Percentiles rank a stretch among this genome's conserved stretches.
Conservation (phyloP, 495 filamentous ascomycete genomes). For the Penicillium flavigenum region DNA sequence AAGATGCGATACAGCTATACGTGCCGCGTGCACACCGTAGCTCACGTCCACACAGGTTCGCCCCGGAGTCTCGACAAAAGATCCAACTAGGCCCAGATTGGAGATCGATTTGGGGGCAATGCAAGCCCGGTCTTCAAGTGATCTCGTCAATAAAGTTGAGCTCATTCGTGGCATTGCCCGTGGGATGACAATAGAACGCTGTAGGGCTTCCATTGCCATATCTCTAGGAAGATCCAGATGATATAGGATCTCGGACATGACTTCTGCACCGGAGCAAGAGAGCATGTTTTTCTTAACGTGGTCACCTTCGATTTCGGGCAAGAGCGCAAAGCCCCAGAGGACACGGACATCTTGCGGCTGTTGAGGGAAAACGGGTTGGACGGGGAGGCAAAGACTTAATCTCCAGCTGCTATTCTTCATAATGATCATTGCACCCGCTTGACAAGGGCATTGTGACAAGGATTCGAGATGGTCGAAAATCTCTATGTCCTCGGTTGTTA, state of each 20-base stretch:
- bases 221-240: conserved; percentile 25
- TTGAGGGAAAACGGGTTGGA: not conserved
- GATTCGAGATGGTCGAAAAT: conserved; percentile 23
- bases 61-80: conserved; percentile 18
- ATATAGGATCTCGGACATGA: conserved; percentile 33
- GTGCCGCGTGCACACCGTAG: conserved; percentile 12
- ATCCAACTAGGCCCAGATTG: conserved; percentile 19
- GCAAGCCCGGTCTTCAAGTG: conserved; percentile 8
- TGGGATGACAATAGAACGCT: conserved; percentile 15
- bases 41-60: conserved; percentile 12
- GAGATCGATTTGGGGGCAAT: conserved; percentile 9
- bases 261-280: conserved; percentile 35
- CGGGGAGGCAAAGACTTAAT: conserved; percentile 27
- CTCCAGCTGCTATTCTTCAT: conserved; percentile 38
- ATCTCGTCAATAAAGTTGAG: conserved; percentile 11
- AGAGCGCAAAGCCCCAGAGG: not conserved
- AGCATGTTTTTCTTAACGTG: conserved; percentile 29
- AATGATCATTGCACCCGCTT: conserved; percentile 25
- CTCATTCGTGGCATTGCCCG: conserved; percentile 26
- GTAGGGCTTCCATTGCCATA: not conserved
- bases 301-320: not conserved
- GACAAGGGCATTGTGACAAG: conserved; percentile 6
- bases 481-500: conserved; percentile 30
- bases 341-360: not conserved
- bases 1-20: conserved; percentile 11